phyloP scores from a whole-genome alignment of 176 grass and related monocot genomes.

The Oryza longistaminata region DNA sequence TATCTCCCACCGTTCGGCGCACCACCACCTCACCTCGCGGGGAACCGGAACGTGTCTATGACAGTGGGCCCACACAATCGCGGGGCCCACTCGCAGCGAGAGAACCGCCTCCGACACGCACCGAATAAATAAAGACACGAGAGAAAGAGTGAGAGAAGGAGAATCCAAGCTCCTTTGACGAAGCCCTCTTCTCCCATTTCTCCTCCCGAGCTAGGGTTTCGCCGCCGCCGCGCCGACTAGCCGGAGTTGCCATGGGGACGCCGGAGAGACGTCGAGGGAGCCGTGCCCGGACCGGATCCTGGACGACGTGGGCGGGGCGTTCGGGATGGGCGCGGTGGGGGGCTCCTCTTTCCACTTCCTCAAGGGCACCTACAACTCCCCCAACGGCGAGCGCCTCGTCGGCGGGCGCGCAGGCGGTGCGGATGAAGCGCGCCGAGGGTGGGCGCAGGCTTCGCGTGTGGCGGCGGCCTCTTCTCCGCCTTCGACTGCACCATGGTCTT shows the following conservation, averaged over 20 bases:
- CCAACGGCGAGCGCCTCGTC: constrained; percentile 77
- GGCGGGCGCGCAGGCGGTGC: constrained; percentile 78
- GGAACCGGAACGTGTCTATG: neutral
- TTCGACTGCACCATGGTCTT: constrained; percentile 99
- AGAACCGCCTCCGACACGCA: neutral
- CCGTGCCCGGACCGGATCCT: constrained; percentile 96
- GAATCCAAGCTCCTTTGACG: neutral
- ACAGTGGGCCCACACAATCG: neutral
- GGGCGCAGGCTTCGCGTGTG: constrained; percentile 96
- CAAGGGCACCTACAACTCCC: constrained; percentile 92
- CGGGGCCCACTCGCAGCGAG: neutral
- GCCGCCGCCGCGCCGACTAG: constrained; percentile 16
- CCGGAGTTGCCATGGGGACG: constrained; percentile 54
- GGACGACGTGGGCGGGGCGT: constrained; percentile 93
- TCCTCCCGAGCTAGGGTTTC: constrained; percentile 52
- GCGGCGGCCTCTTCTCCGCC: constrained; percentile 96
- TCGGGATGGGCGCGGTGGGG: constrained; percentile 93
- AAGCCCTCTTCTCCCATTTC: neutral
- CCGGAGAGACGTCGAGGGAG: constrained; percentile 97
- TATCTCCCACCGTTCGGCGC: constrained; percentile 17
- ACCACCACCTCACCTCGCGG: neutral
- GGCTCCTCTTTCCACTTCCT: constrained; percentile 84
- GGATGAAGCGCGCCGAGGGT: constrained; percentile 96
- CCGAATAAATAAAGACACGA: neutral
- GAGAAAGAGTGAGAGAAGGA: neutral